These are phyloP conservation scores for Penicillium sp. DNA, from an alignment of 2,329 filamentous ascomycete species.

Conservation along the genomic window DNA sequence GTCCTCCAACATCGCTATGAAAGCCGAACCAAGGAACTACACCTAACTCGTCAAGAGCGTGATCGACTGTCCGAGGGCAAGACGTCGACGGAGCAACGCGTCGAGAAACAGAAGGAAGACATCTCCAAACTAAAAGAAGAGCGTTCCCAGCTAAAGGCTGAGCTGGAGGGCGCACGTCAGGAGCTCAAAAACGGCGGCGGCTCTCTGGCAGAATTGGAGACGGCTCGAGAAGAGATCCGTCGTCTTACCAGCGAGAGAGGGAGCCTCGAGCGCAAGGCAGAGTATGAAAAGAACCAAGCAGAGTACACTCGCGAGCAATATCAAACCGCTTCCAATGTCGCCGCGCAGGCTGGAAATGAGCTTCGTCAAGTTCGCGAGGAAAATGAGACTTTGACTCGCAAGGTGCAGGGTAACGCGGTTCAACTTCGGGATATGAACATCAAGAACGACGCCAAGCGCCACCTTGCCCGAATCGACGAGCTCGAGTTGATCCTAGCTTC, in stretches of 20 bases:
- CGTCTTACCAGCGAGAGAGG: conserved; percentile 45
- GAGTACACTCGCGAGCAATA: conserved; percentile 56
- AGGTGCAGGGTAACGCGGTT: conserved; percentile 44
- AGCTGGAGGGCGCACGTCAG: conserved; percentile 49
- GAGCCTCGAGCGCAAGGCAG: conserved; percentile 45
- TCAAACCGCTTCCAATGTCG: conserved; percentile 53
- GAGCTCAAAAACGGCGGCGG: conserved; percentile 49
- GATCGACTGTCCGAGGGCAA: conserved; percentile 41
- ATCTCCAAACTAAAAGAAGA: conserved; percentile 51
- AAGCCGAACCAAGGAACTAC: conserved; percentile 45
- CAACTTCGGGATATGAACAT: conserved; percentile 48
- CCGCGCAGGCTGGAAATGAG: conserved; percentile 50
- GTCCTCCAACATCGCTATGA: conserved; percentile 54
- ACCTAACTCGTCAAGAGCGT: conserved; percentile 46
- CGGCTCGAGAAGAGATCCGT: conserved; percentile 48
- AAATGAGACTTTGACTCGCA: conserved; percentile 45
- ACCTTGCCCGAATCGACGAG: conserved; percentile 47
- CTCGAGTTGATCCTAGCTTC: conserved; percentile 44
- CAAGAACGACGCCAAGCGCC: conserved; percentile 40
- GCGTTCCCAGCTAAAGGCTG: conserved; percentile 42
- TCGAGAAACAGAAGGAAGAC: conserved; percentile 47
- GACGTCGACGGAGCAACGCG: conserved; percentile 37
- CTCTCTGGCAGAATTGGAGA: conserved; percentile 49
- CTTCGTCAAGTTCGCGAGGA: conserved; percentile 46
- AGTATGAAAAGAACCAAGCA: conserved; percentile 51